Conservation (phyloP, 176 grass and related monocot species). For the Alopecurus myosuroides region DNA sequence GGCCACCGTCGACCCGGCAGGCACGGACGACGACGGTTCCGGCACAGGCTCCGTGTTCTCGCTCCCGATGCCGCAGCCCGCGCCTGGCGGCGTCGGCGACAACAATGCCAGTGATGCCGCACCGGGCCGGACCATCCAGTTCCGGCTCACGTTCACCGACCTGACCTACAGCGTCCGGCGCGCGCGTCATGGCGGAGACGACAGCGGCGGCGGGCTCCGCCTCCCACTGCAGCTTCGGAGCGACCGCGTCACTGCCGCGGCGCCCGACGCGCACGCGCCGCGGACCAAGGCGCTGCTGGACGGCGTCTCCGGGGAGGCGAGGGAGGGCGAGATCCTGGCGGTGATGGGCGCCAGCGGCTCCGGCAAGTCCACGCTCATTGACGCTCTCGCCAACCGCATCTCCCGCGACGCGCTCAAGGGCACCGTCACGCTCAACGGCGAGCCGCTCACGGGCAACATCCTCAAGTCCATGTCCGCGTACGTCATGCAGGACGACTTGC, state of each 20-base stretch:
- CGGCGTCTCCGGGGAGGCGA: constrained; percentile 63
- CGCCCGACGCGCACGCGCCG: constrained; percentile 16
- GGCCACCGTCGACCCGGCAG: constrained; percentile 21
- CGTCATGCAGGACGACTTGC: constrained; percentile 97
- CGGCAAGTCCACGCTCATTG: constrained; percentile 95
- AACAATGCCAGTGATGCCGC: background rate
- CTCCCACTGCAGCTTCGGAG: background rate
- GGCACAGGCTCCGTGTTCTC: constrained; percentile 1
- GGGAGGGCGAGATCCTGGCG: constrained; percentile 77
- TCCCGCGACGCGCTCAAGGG: constrained; percentile 70
- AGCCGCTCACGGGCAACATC: constrained; percentile 46
- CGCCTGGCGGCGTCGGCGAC: background rate
- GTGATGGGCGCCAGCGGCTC: constrained; percentile 89
- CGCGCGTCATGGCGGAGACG: background rate
- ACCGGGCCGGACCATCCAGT: constrained; percentile 37
- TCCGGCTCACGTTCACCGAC: constrained; percentile 56
- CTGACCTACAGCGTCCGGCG: constrained; percentile 66
- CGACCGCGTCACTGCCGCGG: constrained; percentile 23
- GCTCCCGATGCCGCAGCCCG: background rate
- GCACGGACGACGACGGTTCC: constrained; percentile 18
- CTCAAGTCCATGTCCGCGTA: constrained; percentile 84
- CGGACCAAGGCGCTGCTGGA: constrained; percentile 51
- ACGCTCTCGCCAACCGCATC: constrained; percentile 86
- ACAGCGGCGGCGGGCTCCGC: background rate
- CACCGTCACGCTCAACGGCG: constrained; percentile 68